Evolutionary conservation across 2,329 filamentous ascomycete species (phyloP), one percentile per base, ranked within the genome.

Genomic region (Botrytis squamosa): DNA sequence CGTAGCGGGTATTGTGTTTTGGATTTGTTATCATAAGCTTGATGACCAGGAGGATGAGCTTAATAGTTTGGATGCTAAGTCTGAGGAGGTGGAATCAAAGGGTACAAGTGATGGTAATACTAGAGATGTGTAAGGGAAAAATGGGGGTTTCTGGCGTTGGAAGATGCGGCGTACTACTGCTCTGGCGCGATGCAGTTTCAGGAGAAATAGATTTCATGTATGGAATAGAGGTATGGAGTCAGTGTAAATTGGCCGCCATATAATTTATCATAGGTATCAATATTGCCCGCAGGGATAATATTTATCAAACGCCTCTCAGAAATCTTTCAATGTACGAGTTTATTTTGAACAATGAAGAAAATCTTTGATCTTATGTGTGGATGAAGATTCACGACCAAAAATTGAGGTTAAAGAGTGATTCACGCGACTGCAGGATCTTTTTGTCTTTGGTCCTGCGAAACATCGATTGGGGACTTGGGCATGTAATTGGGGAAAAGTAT

Each of bases 11-110:
- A 7, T 75, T 16, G 12, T 79, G 2, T 79, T 79, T 71, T 79
- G 73, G 74, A 4, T 74, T 6, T n/a, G 75, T 29, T 77, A 76
- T 65, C 73, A 75, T 62, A 72, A 74, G 7, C 72, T 77, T 68
- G 77, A 79, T 73, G 29, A n/a, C 2, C 72, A 65, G 44, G 77
- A 79, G 38, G 78, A 78, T 74, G 74, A 77, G 29, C 74, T 78
- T 59, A 78, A 79, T 71, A 72, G 68, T 22, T 63, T 79, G 20
- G 75, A 76, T 74, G 77, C 71, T n/a, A 77, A 76, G 68, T 67
- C 75, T 52, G 74, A 77, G 52, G 75, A 77, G 4, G 42, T 74
- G 67, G 74, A 75, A 29, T 73, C 70, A 29, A 77, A 75, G 73
- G 49, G 42, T 9, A 73, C 72, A 5, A 40, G 29, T 29, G 29